Base-by-base conservation (phyloP, 2,329 filamentous ascomycete species). In the Chrysosporium queenslandicum region DNA sequence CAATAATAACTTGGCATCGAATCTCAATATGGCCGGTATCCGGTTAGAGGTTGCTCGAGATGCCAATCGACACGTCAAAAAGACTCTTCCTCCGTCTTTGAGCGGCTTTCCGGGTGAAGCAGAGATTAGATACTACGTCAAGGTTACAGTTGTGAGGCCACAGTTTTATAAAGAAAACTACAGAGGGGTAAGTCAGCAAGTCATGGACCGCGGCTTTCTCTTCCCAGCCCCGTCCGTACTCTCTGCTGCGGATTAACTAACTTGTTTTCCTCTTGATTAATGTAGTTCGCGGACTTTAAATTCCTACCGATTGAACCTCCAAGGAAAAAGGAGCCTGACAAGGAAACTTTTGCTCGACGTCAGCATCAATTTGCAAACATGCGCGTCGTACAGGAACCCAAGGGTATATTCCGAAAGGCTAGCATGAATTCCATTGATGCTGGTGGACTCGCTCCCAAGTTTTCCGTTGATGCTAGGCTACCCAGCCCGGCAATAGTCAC, bases 291-390 rank as follows among this genome's bases (percentile, higher is more conserved):
- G 32, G 81, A 82, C 32, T 85, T 96, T 70, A 91, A 87, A 54
- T 92, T 98, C 65, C 77, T 96, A 34, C 92, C 92, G 3, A 91
- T 97, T 59, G 92, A 98, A 67, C 87, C 88, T 4, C 90, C 91
- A 0, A 77, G 90, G 39, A 81, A 81, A 0, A 73, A 78, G 3
- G 72, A 75, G 42, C 77, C 81, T 0, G 79, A 80, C 21, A 84
- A 88, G 58, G 90, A 97, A 67, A 83, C 85, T 1, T 98, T 87
- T 69, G 92, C 90, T 1, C 77, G 89, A 53, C 79, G 91, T 20
- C 76, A 78, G 54, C 80, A 84, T 60, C 75, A 80, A 56, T 85
- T 85, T 59, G 18, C 34, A 5, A 50, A 48, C 27, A 8, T 46
- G 14, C 58, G 67, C 4, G 59, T 64, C 7, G 49, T 57, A 18